Evolutionary conservation across 495 filamentous ascomycete species (phyloP).

Genomic region (Aspergillus ostianus): DNA sequence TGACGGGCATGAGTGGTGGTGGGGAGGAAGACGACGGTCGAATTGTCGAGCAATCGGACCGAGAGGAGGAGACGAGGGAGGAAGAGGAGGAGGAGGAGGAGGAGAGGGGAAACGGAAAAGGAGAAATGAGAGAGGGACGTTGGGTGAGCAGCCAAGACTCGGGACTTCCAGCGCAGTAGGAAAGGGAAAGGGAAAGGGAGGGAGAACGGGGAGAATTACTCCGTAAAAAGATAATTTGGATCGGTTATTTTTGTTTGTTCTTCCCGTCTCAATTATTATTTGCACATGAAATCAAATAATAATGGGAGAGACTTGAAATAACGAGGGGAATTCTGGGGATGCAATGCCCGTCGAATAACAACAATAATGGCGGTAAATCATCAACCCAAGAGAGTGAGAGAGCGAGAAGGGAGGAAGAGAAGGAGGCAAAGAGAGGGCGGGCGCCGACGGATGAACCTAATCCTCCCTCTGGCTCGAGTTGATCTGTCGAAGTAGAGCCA

Average conservation of each 20-base stretch:
- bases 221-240: too few relatives aligned
- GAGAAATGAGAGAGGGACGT: constrained; percentile 2
- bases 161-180: neutral
- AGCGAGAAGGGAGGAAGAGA: constrained; percentile 21
- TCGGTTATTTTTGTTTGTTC: neutral
- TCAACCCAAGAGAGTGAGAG: constrained; percentile 9
- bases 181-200: constrained; percentile 9
- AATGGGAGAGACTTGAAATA: neutral
- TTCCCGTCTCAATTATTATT: neutral
- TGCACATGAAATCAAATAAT: neutral
- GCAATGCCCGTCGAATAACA: too few relatives aligned
- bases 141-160: neutral
- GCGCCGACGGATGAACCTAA: too few relatives aligned
- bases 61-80: constrained; percentile 8
- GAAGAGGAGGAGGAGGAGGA: neutral
- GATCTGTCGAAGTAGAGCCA: too few relatives aligned
- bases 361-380: too few relatives aligned
- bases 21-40: constrained; percentile 3
- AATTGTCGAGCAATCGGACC: constrained; percentile 2
- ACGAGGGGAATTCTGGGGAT: too few relatives aligned
- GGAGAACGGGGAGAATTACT: constrained; percentile 2
- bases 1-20: constrained; percentile 37
- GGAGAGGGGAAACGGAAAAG: constrained; percentile 10
- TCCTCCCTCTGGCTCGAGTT: too few relatives aligned
- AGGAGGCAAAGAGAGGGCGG: constrained; percentile 15